Evolutionary conservation across 495 filamentous ascomycete species (phyloP), one percentile per base, ranked within the genome.

Genomic region (Antarctomyces pellizariae): DNA sequence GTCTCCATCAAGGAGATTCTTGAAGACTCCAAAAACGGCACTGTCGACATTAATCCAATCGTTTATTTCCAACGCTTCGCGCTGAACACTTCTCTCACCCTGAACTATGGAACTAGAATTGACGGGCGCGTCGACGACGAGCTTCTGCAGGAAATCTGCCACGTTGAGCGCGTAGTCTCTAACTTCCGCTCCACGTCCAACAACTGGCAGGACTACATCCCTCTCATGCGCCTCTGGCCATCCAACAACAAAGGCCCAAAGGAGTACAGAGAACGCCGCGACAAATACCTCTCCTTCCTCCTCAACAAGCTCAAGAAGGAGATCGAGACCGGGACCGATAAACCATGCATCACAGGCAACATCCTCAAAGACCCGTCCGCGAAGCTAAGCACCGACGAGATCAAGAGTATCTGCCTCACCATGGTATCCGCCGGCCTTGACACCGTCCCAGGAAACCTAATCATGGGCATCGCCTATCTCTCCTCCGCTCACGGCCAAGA

Each of bases 341-440:
- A 66, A 48, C 68, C 70, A 6, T 75, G 70, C 34, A 74, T 75
- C 25, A 68, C 66, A 4, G 68, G 68, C 3, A 72, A 71, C 28
- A 65, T 73, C 20, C 38, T 75, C 21, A 69, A 71, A 33, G 67
- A 73, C 27, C 63, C 63, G 0, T 64, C 69, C 25, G 58, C 64
- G 3, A 66, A 62, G 39, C 32, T 68, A 37, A 31, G 40, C 22
- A 18, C 22, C 65, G 67, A 62, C 11, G 71, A 75, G 45, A 58
- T 75, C 16, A 72, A 72, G 36, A 71, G 66, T 2, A 71, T 78
- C 32, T 73, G 72, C 44, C 44, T 78, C 26, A 74, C 68, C 15
- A 78, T 78, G 71, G 71, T 76, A 3, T 70, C 65, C 8, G 72
- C 69, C 4, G 70, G 64, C 25, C 54, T 72, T n/a, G 71, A 70